phyloP scores from a whole-genome alignment of 1,284 basidiomycete species.

The Melampsora americana region DNA sequence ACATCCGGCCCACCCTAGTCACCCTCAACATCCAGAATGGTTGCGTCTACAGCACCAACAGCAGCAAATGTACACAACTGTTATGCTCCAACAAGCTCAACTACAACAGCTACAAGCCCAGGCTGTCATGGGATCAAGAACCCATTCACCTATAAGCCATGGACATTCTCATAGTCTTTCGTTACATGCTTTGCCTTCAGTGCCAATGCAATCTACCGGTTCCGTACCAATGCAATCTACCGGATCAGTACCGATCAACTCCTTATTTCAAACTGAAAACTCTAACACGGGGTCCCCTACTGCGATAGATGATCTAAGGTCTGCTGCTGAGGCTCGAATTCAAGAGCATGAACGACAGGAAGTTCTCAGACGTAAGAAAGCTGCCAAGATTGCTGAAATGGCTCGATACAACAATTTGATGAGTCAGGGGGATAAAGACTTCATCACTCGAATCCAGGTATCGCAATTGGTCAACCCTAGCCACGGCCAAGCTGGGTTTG shows the following conservation, averaged over 20 bases:
- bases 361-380: constrained; percentile 71
- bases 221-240: neutral
- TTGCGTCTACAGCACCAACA: constrained; percentile 42
- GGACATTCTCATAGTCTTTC: constrained; percentile 20
- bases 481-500: constrained; percentile 58
- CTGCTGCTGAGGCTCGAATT: constrained; percentile 67
- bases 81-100: constrained; percentile 20
- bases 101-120: constrained; percentile 9
- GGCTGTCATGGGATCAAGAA: constrained; percentile 7
- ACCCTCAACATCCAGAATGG: constrained; percentile 45
- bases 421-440: constrained; percentile 98
- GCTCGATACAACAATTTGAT: constrained; percentile 95
- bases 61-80: constrained; percentile 41
- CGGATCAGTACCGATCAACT: neutral
- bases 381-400: constrained; percentile 81
- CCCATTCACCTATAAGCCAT: constrained; percentile 19
- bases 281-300: constrained; percentile 2
- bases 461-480: constrained; percentile 74
- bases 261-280: neutral
- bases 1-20: constrained; percentile 39
- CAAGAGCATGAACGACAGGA: constrained; percentile 80
- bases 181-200: neutral
- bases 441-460: constrained; percentile 98
- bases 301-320: constrained; percentile 38
- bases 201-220: neutral